Conservation (phyloP, 2,329 filamentous ascomycete species). For the Myriangium duriaei region DNA sequence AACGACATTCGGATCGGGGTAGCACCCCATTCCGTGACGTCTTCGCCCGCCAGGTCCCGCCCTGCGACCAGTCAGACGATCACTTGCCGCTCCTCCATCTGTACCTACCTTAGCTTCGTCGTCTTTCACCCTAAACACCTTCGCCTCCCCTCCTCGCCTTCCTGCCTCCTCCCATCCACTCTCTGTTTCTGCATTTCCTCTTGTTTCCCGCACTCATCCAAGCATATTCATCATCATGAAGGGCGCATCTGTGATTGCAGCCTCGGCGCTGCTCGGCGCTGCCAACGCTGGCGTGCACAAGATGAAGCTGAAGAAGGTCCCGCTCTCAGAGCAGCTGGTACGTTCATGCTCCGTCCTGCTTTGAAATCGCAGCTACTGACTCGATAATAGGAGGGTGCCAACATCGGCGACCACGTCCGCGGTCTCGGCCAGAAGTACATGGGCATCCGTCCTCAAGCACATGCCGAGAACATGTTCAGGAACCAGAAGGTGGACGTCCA, state of each 20-base stretch:
- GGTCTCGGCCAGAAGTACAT: constrained; percentile 94
- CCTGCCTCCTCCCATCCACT: too few species aligned
- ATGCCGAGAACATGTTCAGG: constrained; percentile 68
- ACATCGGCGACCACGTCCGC: constrained; percentile 69
- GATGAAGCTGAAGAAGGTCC: constrained; percentile 95
- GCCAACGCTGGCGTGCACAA: constrained; percentile 82
- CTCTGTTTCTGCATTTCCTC: too few species aligned
- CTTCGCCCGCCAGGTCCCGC: too few species aligned
- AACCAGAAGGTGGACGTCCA: constrained; percentile 54
- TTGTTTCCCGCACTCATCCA: background rate
- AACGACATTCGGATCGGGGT: too few species aligned
- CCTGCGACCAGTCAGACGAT: too few species aligned
- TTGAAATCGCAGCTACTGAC: constrained; percentile 17
- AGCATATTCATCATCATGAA: constrained; percentile 53
- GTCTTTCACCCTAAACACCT: constrained; percentile 2
- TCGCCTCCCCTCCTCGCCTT: constrained; percentile 3
- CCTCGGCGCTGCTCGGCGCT: constrained; percentile 67
- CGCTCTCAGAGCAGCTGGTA: constrained; percentile 84
- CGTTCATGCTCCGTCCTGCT: constrained; percentile 25
- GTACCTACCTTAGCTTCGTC: background rate
- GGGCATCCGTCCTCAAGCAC: constrained; percentile 58
- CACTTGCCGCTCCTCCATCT: too few species aligned
- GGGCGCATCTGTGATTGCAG: constrained; percentile 65
- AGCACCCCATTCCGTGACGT: too few species aligned
- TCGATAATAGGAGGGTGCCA: constrained; percentile 51